A percentile compares a stretch with the other conserved stretches of the same genome.
phyloP scores from a whole-genome alignment of 2,329 filamentous ascomycete species.

The Cordyceps farinosa region DNA sequence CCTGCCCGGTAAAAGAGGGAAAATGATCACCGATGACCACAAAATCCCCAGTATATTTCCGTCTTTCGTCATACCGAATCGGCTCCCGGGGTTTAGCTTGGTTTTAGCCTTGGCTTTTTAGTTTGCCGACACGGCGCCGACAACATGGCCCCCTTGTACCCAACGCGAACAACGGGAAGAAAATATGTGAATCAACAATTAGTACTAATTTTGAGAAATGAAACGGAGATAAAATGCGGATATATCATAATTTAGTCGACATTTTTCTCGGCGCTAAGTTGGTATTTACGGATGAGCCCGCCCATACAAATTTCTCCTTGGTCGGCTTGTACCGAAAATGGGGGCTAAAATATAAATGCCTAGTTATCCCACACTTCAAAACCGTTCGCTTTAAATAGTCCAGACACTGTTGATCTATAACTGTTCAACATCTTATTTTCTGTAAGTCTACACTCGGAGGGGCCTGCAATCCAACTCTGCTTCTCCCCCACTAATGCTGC shows the following conservation, averaged over 20 bases:
- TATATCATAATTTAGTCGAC: background rate
- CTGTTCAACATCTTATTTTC: no score
- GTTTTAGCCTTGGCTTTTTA: background rate
- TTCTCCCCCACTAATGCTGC: background rate
- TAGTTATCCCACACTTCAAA: background rate
- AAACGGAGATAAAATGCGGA: background rate
- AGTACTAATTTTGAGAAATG: background rate
- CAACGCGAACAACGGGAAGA: no score
- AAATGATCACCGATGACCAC: background rate
- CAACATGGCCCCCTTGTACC: background rate
- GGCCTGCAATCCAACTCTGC: background rate
- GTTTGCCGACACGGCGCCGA: slow-evolving; percentile 13
- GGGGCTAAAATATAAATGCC: background rate
- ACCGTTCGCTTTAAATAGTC: background rate
- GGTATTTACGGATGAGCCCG: background rate
- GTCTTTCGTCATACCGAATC: background rate
- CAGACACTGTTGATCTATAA: background rate
- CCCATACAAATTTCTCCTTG: background rate
- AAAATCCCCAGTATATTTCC: background rate
- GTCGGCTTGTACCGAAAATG: background rate
- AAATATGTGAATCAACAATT: background rate
- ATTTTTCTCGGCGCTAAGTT: background rate
- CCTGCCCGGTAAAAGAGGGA: background rate
- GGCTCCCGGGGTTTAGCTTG: background rate
- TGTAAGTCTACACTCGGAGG: background rate